A percentile compares a stretch with the other conserved stretches of the same genome.
Evolutionary conservation across 2,329 filamentous ascomycete species (phyloP).

Genomic region (Aspergillus luchuensis): DNA sequence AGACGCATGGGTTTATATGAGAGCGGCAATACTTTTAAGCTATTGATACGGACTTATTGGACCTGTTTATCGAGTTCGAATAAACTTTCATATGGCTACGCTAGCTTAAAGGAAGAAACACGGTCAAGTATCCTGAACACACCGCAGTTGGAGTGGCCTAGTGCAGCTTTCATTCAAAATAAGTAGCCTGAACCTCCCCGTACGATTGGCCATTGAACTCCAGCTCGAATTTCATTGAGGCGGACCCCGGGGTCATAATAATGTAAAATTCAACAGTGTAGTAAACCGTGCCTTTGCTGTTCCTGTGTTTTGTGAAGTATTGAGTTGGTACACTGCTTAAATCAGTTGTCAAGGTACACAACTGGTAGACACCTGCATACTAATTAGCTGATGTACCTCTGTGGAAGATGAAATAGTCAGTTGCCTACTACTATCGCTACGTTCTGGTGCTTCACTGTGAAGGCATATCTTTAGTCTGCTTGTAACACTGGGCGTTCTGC

Average conservation of each 20-base stretch:
- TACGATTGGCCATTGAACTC: constrained; percentile 27
- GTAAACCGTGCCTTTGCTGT: constrained; percentile 16
- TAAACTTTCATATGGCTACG: no score
- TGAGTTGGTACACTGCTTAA: constrained; percentile 19
- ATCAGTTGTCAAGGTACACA: constrained; percentile 22
- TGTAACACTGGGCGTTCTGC: accelerated
- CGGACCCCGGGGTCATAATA: constrained; percentile 22
- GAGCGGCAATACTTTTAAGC: no score
- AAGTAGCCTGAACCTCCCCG: constrained; percentile 18
- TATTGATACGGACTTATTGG: no score
- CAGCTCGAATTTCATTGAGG: constrained; percentile 23
- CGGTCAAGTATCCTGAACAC: not conserved
- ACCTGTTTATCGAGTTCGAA: no score
- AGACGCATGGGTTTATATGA: no score
- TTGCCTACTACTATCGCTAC: not conserved
- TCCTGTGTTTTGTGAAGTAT: constrained; percentile 14
- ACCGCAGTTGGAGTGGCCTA: not conserved
- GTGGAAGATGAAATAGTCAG: not conserved
- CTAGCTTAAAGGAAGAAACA: not conserved
- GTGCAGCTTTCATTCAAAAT: constrained; percentile 14
- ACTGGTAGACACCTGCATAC: constrained; percentile 6
- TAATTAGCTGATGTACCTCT: not conserved
- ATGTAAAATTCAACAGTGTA: constrained; percentile 14
- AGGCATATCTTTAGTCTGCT: constrained; percentile 1
- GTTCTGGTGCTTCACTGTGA: not conserved